A percentile compares a stretch with the other conserved stretches of the same genome.
Evolutionary conservation across 1,284 basidiomycete species (phyloP).

Genomic region (Leccinum angustisporum): DNA sequence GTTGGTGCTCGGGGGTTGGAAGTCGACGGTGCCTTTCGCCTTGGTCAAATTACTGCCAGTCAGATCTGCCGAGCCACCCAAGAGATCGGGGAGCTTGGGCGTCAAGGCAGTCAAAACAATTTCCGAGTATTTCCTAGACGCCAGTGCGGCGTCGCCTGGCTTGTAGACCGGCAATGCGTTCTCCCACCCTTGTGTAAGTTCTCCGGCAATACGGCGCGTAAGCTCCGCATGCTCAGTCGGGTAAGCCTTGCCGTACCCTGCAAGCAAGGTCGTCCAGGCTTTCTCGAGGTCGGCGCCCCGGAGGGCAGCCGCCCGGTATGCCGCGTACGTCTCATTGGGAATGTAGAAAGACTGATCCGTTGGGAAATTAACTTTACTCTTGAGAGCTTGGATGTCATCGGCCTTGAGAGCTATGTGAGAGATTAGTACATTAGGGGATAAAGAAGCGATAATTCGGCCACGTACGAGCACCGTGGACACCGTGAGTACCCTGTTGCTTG

Average conservation of each 20-base stretch:
- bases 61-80: constrained; percentile 91
- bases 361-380: constrained; percentile 85
- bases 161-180: constrained; percentile 82
- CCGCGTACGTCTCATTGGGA: constrained; percentile 71
- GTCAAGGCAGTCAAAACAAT: constrained; percentile 80
- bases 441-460: constrained; percentile 5
- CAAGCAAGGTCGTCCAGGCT: constrained; percentile 76
- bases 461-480: constrained; percentile 88
- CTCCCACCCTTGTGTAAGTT: constrained; percentile 88
- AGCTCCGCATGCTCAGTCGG: constrained; percentile 86
- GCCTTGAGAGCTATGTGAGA: constrained; percentile 75
- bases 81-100: constrained; percentile 76
- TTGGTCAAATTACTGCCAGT: constrained; percentile 92
- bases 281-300: constrained; percentile 75
- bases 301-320: constrained; percentile 67
- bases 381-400: constrained; percentile 85
- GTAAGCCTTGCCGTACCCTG: constrained; percentile 75
- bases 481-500: constrained; percentile 88
- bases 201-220: constrained; percentile 78
- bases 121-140: constrained; percentile 92
- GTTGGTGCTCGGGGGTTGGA: constrained; percentile 86
- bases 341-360: constrained; percentile 80
- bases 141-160: constrained; percentile 79
- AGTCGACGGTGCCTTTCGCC: constrained; percentile 81
- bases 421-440: background rate